Conservation (phyloP, 257 asterid genomes). For the Nicotiana tomentosiformis region DNA sequence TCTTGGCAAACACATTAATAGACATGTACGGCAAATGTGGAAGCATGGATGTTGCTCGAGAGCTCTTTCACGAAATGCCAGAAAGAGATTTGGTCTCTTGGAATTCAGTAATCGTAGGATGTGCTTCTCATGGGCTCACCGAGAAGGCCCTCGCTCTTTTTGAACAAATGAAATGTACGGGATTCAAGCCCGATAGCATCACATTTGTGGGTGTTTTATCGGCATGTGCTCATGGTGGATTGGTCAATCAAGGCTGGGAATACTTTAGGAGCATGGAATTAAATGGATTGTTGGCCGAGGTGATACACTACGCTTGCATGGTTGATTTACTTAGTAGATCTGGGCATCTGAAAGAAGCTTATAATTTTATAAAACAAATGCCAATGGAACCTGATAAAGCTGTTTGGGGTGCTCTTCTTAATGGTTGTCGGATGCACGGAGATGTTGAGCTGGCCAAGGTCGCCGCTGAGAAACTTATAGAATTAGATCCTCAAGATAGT, state of each 20-base stretch:
- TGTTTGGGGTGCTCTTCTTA: constrained; percentile 72
- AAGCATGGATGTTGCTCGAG: constrained; percentile 40
- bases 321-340: constrained; percentile 65
- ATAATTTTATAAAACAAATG: constrained; percentile 43
- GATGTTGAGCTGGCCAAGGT: constrained; percentile 61
- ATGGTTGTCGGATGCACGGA: constrained; percentile 65
- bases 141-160: constrained; percentile 45
- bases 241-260: constrained; percentile 50
- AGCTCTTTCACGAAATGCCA: constrained; percentile 44
- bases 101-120: constrained; percentile 64
- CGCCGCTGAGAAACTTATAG: constrained; percentile 56
- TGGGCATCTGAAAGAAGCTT: constrained; percentile 57
- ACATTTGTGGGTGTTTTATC: constrained; percentile 69
- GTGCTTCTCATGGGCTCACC: constrained; percentile 67
- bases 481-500: constrained; percentile 68
- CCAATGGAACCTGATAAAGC: constrained; percentile 71
- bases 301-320: constrained; percentile 71
- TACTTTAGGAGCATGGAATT: constrained; percentile 39
- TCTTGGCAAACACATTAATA: constrained; percentile 51
- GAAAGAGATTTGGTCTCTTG: constrained; percentile 60
- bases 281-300: constrained; percentile 30
- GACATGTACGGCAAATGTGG: constrained; percentile 84
- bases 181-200: constrained; percentile 54
- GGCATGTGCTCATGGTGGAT: constrained; percentile 78
- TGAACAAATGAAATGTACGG: constrained; percentile 32